phyloP scores from a whole-genome alignment of 768 basidiomycete genomes.

The Astraeus odoratus region DNA sequence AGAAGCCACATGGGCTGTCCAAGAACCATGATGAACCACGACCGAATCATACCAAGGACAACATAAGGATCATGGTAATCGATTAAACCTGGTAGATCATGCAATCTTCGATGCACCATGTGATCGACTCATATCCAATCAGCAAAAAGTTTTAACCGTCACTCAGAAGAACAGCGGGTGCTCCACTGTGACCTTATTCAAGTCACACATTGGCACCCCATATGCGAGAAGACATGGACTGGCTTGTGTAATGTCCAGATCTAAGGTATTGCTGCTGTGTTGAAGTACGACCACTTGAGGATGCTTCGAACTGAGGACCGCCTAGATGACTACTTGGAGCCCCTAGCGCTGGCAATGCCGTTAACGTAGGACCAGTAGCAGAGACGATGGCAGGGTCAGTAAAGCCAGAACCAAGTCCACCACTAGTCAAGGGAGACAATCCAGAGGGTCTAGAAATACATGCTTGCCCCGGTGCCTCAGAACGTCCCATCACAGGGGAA shows the following conservation, averaged over 20 bases:
- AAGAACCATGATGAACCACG: too few relatives aligned
- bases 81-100: too few relatives aligned
- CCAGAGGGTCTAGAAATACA: background rate
- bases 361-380: background rate
- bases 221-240: background rate
- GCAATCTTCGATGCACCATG: too few relatives aligned
- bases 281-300: background rate
- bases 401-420: background rate
- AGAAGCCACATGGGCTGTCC: too few relatives aligned
- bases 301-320: background rate
- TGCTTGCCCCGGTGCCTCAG: background rate
- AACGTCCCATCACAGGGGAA: background rate
- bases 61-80: too few relatives aligned
- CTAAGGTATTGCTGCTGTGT: slow-evolving; percentile 10
- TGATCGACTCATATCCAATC: too few relatives aligned
- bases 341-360: background rate
- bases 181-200: background rate
- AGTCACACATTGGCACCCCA: background rate
- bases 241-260: slow-evolving; percentile 1
- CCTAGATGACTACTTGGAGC: background rate
- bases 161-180: background rate
- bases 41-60: too few relatives aligned
- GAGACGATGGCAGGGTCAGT: background rate
- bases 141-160: background rate
- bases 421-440: background rate